A percentile compares a stretch with the other conserved stretches of the same genome.
phyloP scores from a whole-genome alignment of 2,329 filamentous ascomycete genomes.

The Neodidymelliopsis sp. region DNA sequence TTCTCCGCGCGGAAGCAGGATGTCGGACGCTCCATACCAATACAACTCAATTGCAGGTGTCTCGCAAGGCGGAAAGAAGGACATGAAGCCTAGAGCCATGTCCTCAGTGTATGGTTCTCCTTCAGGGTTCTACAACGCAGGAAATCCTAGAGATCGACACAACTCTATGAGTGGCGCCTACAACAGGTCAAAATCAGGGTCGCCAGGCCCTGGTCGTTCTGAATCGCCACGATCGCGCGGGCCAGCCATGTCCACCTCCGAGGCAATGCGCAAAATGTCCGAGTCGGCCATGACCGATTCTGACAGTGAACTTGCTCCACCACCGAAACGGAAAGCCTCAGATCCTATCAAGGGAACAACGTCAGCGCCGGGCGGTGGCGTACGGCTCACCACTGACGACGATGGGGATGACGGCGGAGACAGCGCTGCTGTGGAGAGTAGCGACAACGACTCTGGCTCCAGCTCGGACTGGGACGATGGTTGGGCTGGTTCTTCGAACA shows the following conservation, averaged over 20 bases:
- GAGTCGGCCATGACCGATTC: slow-evolving; percentile 19
- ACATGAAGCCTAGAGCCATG: slow-evolving; percentile 54
- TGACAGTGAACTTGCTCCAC: slow-evolving; percentile 8
- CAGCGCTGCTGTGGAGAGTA: slow-evolving; percentile 68
- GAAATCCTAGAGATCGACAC: slow-evolving; percentile 45
- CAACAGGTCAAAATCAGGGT: slow-evolving; percentile 49
- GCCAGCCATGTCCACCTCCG: slow-evolving; percentile 9
- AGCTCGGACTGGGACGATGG: slow-evolving; percentile 72
- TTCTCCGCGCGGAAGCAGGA: slow-evolving; percentile 38
- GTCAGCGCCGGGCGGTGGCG: slow-evolving; percentile 57
- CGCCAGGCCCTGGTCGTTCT: slow-evolving; percentile 48
- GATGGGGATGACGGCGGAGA: slow-evolving; percentile 67
- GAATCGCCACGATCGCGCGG: slow-evolving; percentile 42
- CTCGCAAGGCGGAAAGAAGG: slow-evolving; percentile 53
- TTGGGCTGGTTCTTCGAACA: slow-evolving; percentile 39
- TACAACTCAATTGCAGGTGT: slow-evolving; percentile 57
- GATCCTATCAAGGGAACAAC: slow-evolving; percentile 50
- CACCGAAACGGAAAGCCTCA: slow-evolving; percentile 57
- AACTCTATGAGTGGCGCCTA: slow-evolving; percentile 50
- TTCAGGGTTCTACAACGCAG: slow-evolving; percentile 30
- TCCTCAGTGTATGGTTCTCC: slow-evolving; percentile 49
- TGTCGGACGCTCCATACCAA: slow-evolving; percentile 52
- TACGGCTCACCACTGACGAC: slow-evolving; percentile 61
- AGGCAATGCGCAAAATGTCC: slow-evolving; percentile 21
- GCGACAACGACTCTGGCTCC: slow-evolving; percentile 66